Evolutionary conservation across 768 basidiomycete genomes (phyloP).

Genomic region (Tulasnella sp.): DNA sequence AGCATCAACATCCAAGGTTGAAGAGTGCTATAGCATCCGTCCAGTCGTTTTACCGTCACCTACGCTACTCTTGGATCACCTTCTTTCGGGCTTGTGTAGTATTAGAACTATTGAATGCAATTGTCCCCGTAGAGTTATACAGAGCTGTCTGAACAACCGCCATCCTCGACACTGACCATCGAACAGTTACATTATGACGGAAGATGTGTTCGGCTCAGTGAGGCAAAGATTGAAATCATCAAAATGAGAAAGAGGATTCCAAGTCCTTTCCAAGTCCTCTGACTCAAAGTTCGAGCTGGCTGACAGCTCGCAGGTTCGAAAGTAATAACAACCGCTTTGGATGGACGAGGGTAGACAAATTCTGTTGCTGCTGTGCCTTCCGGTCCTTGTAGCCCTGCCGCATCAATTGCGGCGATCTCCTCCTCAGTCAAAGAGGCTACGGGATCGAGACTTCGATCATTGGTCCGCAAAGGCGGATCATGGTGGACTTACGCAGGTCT

Average conservation of each 20-base stretch:
- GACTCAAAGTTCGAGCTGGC: not conserved
- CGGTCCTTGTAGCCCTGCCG: conserved; percentile 34
- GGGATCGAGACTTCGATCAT: not conserved
- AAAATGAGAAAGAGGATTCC: not conserved
- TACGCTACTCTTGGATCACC: not conserved
- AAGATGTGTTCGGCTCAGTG: not conserved
- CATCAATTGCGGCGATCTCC: conserved; percentile 53
- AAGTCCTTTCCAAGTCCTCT: not conserved
- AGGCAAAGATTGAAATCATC: not conserved
- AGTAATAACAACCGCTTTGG: not conserved
- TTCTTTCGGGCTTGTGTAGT: not conserved
- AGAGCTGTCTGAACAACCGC: not conserved
- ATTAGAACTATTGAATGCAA: not conserved
- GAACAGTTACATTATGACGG: not conserved
- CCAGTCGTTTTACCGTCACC: not conserved
- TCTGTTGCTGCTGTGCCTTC: not conserved
- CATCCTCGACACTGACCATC: not conserved
- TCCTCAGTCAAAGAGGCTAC: conserved; percentile 35
- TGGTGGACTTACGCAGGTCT: conserved; percentile 31
- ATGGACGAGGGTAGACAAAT: not conserved
- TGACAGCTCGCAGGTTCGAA: not conserved
- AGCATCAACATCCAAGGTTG: conserved; percentile 10
- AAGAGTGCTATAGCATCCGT: not conserved
- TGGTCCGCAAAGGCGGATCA: not conserved
- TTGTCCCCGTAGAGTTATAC: not conserved